Conservation (phyloP, 768 basidiomycete genomes). For the Mycena chlorophos region DNA sequence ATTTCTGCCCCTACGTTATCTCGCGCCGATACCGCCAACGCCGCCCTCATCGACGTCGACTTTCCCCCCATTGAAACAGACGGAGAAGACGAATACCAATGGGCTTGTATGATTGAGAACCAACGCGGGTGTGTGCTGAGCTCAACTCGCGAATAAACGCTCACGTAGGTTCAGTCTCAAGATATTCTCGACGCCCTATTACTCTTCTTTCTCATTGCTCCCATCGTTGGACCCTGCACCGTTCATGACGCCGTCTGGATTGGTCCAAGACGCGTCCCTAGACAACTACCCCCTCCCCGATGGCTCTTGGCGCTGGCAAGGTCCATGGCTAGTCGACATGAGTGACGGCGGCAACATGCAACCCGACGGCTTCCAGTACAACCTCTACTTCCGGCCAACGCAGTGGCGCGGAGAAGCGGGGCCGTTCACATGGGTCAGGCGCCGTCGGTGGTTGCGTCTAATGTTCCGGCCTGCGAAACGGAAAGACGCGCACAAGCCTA, state of each 20-base stretch:
- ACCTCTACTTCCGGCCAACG: slow-evolving; percentile 68
- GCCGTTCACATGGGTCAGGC: slow-evolving; percentile 65
- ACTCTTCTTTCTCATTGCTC: slow-evolving; percentile 71
- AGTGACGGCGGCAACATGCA: slow-evolving; percentile 73
- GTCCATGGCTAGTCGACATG: slow-evolving; percentile 89
- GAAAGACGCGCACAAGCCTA: slow-evolving; percentile 19
- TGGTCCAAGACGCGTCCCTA: slow-evolving; percentile 54
- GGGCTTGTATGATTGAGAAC: slow-evolving; percentile 82
- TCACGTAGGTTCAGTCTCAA: slow-evolving; percentile 62
- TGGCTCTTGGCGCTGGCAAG: slow-evolving; percentile 81
- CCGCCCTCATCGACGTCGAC: slow-evolving; percentile 16
- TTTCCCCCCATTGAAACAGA: slow-evolving; percentile 17
- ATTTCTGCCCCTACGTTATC: slow-evolving; percentile 12
- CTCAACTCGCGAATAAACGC: slow-evolving; percentile 8
- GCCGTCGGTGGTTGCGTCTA: slow-evolving; percentile 79
- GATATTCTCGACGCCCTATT: slow-evolving; percentile 70
- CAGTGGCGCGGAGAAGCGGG: slow-evolving; percentile 70
- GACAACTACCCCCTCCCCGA: slow-evolving; percentile 73
- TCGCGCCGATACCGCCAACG: slow-evolving; percentile 11
- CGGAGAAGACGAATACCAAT: slow-evolving; percentile 58
- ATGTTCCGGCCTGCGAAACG: slow-evolving; percentile 68
- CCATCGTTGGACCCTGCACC: slow-evolving; percentile 72
- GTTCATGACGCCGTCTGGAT: slow-evolving; percentile 44
- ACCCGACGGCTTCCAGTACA: slow-evolving; percentile 85
- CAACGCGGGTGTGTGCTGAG: slow-evolving; percentile 69